Percentiles rank a stretch among this genome's conserved stretches.
These are phyloP conservation scores for Heterobasidion occidentale DNA, from an alignment of 1,284 basidiomycete genomes.

Conservation along the genomic window DNA sequence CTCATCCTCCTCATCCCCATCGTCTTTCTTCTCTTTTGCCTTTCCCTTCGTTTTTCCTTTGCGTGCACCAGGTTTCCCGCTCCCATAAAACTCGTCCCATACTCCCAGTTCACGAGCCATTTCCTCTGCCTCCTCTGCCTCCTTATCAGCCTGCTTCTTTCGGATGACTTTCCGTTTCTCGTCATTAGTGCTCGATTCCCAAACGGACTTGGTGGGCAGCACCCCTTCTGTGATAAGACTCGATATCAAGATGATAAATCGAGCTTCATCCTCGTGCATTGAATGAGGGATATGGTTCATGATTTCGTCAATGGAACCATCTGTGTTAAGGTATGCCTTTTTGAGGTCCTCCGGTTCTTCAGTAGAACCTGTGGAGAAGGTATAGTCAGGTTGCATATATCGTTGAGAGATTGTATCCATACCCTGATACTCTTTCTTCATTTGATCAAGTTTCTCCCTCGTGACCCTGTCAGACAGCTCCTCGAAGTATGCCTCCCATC, in stretches of 20 bases:
- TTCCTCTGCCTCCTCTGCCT: constrained; percentile 81
- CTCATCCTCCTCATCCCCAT: constrained; percentile 34
- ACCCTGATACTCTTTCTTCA: constrained; percentile 92
- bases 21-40: constrained; percentile 18
- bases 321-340: constrained; percentile 56
- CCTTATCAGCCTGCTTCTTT: constrained; percentile 67
- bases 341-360: constrained; percentile 80
- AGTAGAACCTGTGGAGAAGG: constrained; percentile 52
- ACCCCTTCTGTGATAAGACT: constrained; percentile 55
- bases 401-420: constrained; percentile 8
- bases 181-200: constrained; percentile 70
- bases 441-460: constrained; percentile 77
- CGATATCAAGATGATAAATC: constrained; percentile 70
- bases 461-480: constrained; percentile 84
- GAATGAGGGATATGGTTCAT: constrained; percentile 84
- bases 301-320: constrained; percentile 72
- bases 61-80: constrained; percentile 61
- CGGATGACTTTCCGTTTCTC: constrained; percentile 70
- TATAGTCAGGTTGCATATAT: background rate
- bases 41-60: constrained; percentile 51
- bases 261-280: constrained; percentile 72
- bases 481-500: constrained; percentile 92
- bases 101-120: constrained; percentile 85
- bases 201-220: constrained; percentile 52
- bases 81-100: constrained; percentile 93